These are phyloP conservation scores for Jamesozyma spencerorum DNA, from an alignment of 805 yeast species.

Conservation along the genomic window DNA sequence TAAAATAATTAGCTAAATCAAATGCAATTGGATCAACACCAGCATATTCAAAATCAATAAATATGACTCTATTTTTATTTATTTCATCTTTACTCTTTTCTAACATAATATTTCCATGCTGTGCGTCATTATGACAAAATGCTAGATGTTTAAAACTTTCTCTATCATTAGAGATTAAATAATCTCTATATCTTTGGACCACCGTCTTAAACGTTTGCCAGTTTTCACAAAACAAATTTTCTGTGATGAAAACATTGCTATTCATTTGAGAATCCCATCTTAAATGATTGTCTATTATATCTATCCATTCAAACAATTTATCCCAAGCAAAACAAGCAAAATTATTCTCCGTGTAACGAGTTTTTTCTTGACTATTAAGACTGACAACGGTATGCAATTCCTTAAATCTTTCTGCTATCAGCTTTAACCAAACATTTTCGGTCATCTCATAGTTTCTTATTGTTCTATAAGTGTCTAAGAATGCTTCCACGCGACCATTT, in stretches of 20 bases:
- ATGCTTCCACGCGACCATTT: constrained; percentile 89
- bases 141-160: constrained; percentile 31
- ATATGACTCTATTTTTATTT: constrained; percentile 57
- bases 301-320: constrained; percentile 60
- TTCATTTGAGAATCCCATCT: constrained; percentile 28
- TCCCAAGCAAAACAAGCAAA: constrained; percentile 41
- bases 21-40: constrained; percentile 77
- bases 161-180: constrained; percentile 36
- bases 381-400: constrained; percentile 72
- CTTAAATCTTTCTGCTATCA: constrained; percentile 86
- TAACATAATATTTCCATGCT: constrained; percentile 80
- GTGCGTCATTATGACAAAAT: constrained; percentile 91
- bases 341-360: constrained; percentile 1
- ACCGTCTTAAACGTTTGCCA: constrained; percentile 41
- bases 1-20: constrained; percentile 83
- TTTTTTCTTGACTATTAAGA: constrained; percentile 44
- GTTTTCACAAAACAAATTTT: constrained; percentile 31
- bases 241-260: constrained; percentile 12
- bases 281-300: constrained; percentile 29
- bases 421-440: constrained; percentile 56
- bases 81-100: constrained; percentile 33
- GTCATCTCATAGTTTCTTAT: constrained; percentile 61
- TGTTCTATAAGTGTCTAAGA: constrained; percentile 66
- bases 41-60: constrained; percentile 88
- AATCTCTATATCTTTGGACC: constrained; percentile 43